phyloP scores from a whole-genome alignment of 2,329 filamentous ascomycete genomes.

The Botrytis porri region DNA sequence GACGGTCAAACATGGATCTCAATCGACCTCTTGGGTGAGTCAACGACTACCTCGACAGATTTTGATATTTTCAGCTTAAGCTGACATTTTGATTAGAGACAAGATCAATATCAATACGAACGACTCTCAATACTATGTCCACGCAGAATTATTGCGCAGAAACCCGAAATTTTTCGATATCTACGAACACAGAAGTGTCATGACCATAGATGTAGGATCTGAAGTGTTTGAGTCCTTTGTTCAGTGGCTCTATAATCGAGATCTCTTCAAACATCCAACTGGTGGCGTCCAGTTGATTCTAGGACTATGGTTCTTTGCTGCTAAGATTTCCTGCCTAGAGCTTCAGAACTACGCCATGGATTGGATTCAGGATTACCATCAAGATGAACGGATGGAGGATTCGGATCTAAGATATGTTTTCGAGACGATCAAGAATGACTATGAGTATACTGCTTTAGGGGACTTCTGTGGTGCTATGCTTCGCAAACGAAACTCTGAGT shows the following conservation, averaged over 20 bases:
- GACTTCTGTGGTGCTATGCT: neutral
- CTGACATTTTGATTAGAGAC: neutral
- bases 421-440: neutral
- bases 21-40: neutral
- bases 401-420: neutral
- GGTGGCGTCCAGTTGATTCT: neutral
- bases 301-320: neutral
- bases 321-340: neutral
- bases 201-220: neutral
- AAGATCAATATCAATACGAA: neutral
- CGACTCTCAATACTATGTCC: neutral
- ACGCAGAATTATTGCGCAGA: neutral
- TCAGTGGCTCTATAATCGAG: neutral
- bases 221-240: neutral
- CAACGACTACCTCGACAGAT: neutral
- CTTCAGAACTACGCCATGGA: slow-evolving; percentile 6
- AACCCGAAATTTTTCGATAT: neutral
- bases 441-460: neutral
- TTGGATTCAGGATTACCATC: neutral
- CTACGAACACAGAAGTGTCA: rapidly evolving
- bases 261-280: neutral
- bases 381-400: neutral
- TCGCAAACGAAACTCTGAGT: neutral
- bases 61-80: too few relatives aligned
- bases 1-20: neutral